These are phyloP conservation scores for Scedosporium aurantiacum DNA, from an alignment of 2,329 filamentous ascomycete species.

Conservation along the genomic window DNA sequence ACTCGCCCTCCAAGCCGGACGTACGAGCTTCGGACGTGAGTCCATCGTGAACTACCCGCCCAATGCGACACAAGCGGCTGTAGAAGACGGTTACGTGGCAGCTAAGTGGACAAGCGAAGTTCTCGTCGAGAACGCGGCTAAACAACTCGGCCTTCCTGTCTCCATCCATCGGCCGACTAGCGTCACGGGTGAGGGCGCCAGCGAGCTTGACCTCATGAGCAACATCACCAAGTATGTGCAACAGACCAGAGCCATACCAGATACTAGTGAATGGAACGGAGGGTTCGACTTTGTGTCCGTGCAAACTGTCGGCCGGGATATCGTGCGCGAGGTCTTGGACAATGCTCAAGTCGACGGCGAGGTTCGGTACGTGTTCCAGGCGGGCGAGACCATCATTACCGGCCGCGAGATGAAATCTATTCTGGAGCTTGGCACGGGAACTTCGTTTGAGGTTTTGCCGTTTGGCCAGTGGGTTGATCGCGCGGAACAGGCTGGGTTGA, in stretches of 20 bases:
- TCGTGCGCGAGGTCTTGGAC: not conserved
- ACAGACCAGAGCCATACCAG: not conserved
- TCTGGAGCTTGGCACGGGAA: slow-evolving; percentile 1
- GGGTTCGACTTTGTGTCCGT: slow-evolving; percentile 1
- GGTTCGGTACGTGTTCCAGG: not conserved
- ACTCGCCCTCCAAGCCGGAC: not conserved
- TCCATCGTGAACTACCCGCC: not conserved
- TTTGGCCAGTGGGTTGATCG: slow-evolving; percentile 3
- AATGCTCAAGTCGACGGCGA: not conserved
- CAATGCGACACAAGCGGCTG: slow-evolving; percentile 4
- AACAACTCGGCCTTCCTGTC: slow-evolving; percentile 12
- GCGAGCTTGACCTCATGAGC: slow-evolving; percentile 10
- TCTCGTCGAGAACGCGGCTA: slow-evolving; percentile 16
- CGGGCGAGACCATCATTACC: not conserved
- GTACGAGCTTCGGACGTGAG: slow-evolving; percentile 10
- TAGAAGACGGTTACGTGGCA: slow-evolving; percentile 21
- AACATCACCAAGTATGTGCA: slow-evolving; percentile 9
- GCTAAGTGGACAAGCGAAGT: slow-evolving; percentile 24
- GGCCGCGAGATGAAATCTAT: not conserved
- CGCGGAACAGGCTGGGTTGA: slow-evolving; percentile 3
- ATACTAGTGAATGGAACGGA: slow-evolving; percentile 1
- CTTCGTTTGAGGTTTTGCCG: slow-evolving; percentile 1
- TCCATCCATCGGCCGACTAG: slow-evolving; percentile 18
- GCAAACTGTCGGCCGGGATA: not conserved
- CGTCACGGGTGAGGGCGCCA: slow-evolving; percentile 9